Evolutionary conservation across 2,329 filamentous ascomycete species (phyloP).

Genomic region (Penicillium sumatraense): DNA sequence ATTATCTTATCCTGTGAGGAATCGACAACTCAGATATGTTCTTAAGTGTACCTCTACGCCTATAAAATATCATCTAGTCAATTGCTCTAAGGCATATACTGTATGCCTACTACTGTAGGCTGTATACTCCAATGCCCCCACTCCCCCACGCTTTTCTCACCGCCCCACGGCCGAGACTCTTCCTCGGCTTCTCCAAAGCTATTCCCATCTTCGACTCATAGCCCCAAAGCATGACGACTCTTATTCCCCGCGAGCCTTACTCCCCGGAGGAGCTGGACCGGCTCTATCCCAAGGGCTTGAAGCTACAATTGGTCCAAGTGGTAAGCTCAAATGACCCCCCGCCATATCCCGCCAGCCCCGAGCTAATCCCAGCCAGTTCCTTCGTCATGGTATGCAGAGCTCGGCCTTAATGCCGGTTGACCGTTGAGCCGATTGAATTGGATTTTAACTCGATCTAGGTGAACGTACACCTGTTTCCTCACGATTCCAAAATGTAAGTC

Average conservation of each 20-base stretch:
- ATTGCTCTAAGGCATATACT: too few relatives aligned
- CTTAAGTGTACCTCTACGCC: too few relatives aligned
- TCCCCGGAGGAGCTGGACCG: slow-evolving; percentile 75
- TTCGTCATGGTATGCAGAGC: slow-evolving; percentile 69
- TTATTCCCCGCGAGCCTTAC: slow-evolving; percentile 76
- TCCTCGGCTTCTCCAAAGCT: slow-evolving; percentile 3
- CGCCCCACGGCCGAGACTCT: slow-evolving; percentile 21
- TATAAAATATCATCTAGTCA: too few relatives aligned
- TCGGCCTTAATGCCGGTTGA: slow-evolving; percentile 6
- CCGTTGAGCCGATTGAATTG: background rate
- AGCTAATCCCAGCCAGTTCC: slow-evolving; percentile 52
- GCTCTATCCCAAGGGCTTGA: slow-evolving; percentile 79
- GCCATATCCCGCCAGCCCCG: background rate
- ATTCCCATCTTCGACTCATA: slow-evolving; percentile 11
- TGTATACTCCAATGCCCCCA: background rate
- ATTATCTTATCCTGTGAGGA: too few relatives aligned
- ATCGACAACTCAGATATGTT: too few relatives aligned
- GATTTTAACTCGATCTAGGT: slow-evolving; percentile 43
- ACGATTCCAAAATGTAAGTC: slow-evolving; percentile 76
- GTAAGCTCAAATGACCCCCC: slow-evolving; percentile 47
- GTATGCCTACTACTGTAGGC: too few relatives aligned
- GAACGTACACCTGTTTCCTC: slow-evolving; percentile 82
- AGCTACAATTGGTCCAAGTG: slow-evolving; percentile 89
- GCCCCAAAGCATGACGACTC: slow-evolving; percentile 69
- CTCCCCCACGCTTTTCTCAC: slow-evolving; percentile 18